phyloP scores from a whole-genome alignment of 2,329 filamentous ascomycete genomes.

The Epichloe scottii region DNA sequence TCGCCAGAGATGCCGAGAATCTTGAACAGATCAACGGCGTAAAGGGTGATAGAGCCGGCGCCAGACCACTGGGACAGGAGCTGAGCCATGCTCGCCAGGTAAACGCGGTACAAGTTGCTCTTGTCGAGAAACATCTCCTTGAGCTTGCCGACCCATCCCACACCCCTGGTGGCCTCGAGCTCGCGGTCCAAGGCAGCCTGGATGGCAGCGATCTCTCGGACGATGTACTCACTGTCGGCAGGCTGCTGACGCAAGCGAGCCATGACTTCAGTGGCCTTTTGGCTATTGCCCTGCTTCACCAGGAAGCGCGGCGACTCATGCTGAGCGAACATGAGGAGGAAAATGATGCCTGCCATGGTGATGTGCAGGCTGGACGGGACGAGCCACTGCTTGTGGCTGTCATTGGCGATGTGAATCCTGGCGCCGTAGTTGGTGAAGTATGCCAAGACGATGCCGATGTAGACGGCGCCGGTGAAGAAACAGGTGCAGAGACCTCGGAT shows the following conservation, averaged over 20 bases:
- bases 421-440: conserved; percentile 64
- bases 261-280: conserved; percentile 44
- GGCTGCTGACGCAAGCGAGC: conserved; percentile 46
- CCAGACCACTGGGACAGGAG: conserved; percentile 64
- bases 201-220: conserved; percentile 51
- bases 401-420: conserved; percentile 33
- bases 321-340: conserved; percentile 55
- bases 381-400: conserved; percentile 41
- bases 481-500: conserved; percentile 62
- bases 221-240: conserved; percentile 46
- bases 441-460: conserved; percentile 64
- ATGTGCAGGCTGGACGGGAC: conserved; percentile 65
- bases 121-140: conserved; percentile 56
- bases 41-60: conserved; percentile 62
- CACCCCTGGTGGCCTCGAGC: conserved; percentile 55
- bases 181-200: conserved; percentile 55
- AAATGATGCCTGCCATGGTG: conserved; percentile 63
- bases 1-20: conserved; percentile 58
- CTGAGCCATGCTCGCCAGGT: conserved; percentile 56
- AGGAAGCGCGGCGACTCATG: conserved; percentile 60
- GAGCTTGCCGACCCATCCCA: conserved; percentile 50
- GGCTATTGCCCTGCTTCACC: conserved; percentile 48
- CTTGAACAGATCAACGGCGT: conserved; percentile 60
- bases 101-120: conserved; percentile 61
- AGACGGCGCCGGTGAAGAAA: conserved; percentile 44